These are phyloP conservation scores for Paradendryphiella salina DNA, from an alignment of 2,329 filamentous ascomycete species.

Conservation along the genomic window DNA sequence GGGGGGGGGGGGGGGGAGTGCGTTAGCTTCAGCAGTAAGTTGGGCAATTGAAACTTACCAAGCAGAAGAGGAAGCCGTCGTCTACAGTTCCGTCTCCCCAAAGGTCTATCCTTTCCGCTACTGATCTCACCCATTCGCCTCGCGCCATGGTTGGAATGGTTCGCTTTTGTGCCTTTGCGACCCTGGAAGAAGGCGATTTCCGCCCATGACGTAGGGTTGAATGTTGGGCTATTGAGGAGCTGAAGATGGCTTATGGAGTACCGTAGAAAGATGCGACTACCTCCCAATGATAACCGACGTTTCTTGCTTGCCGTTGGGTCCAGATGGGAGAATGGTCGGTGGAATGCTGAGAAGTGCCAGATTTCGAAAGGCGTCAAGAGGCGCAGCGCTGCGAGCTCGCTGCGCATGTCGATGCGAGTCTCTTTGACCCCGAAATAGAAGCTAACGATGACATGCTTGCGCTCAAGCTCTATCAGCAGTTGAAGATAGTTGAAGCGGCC, in stretches of 20 bases:
- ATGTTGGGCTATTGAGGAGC: slow-evolving; percentile 16
- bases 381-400: slow-evolving; percentile 7
- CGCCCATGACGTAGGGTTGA: slow-evolving; percentile 6
- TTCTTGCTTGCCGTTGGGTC: slow-evolving; percentile 1
- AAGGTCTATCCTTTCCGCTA: background rate
- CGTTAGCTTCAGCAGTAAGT: background rate
- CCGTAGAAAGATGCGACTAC: slow-evolving; percentile 10
- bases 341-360: background rate
- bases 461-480: slow-evolving; percentile 4
- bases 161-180: background rate
- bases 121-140: background rate
- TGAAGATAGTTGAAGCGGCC: slow-evolving; percentile 2
- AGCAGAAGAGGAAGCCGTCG: slow-evolving; percentile 3
- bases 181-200: slow-evolving; percentile 16
- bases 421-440: slow-evolving; percentile 6
- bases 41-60: background rate
- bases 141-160: background rate
- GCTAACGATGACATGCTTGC: slow-evolving; percentile 7
- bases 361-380: slow-evolving; percentile 2
- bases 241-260: slow-evolving; percentile 10
- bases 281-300: background rate
- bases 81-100: background rate
- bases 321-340: slow-evolving; percentile 5
- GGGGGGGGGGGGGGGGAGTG: slow-evolving; percentile 5
- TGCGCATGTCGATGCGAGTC: slow-evolving; percentile 3